Conservation (phyloP, 257 asterid genomes). For the Penstemon eatonii region DNA sequence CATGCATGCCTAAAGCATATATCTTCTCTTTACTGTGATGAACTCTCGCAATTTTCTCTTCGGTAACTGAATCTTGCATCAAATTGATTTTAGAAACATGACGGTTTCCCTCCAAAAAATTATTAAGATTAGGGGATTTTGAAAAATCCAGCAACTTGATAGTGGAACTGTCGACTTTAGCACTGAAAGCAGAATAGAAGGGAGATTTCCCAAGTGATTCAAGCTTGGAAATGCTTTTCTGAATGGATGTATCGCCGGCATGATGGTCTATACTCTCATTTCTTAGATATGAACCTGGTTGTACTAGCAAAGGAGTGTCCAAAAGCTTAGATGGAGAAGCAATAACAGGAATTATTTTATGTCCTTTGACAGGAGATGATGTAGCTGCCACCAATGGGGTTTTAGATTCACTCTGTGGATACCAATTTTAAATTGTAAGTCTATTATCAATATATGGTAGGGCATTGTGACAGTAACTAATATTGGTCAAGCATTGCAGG, state of each 20-base stretch:
- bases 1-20: constrained; percentile 25
- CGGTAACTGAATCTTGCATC: constrained; percentile 36
- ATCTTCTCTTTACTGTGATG: constrained; percentile 33
- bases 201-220: constrained; percentile 64
- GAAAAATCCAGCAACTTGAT: constrained; percentile 44
- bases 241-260: constrained; percentile 57
- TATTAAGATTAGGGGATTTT: constrained; percentile 48
- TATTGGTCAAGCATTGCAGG: background rate
- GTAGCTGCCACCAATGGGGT: constrained; percentile 37
- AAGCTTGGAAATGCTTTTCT: constrained; percentile 76
- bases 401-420: constrained; percentile 39
- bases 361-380: constrained; percentile 49
- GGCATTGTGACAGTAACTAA: constrained; percentile 17
- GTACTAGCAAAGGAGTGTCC: constrained; percentile 50
- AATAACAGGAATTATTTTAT: constrained; percentile 29
- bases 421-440: constrained; percentile 26
- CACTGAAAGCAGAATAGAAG: constrained; percentile 50
- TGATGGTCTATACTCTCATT: constrained; percentile 37
- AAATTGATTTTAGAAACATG: constrained; percentile 22
- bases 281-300: constrained; percentile 38
- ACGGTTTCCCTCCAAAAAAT: constrained; percentile 27
- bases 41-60: constrained; percentile 33
- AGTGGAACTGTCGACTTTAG: constrained; percentile 51
- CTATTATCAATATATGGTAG: constrained; percentile 21
- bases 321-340: constrained; percentile 50